phyloP scores from a whole-genome alignment of 805 yeast genomes.

The Starmerella vitae region DNA sequence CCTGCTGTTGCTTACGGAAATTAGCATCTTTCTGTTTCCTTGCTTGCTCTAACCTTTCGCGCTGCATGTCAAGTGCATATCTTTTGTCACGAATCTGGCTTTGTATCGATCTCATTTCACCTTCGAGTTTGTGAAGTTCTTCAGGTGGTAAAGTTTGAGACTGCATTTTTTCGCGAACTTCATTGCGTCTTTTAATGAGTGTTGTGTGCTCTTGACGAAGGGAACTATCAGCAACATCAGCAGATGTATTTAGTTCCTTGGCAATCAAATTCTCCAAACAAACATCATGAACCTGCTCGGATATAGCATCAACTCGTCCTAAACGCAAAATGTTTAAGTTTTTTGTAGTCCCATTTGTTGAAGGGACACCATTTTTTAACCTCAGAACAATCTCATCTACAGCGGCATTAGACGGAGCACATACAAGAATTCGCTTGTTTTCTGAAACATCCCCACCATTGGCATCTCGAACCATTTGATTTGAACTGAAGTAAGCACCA shows the following conservation, averaged over 20 bases:
- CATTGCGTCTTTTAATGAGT: constrained; percentile 42
- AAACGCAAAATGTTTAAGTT: constrained; percentile 47
- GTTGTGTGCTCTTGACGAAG: constrained; percentile 36
- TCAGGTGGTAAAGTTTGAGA: constrained; percentile 14
- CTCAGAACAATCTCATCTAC: constrained; percentile 89
- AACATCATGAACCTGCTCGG: constrained; percentile 63
- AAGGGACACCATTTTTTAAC: constrained; percentile 53
- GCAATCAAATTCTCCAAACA: constrained; percentile 82
- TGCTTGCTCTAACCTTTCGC: constrained; percentile 59
- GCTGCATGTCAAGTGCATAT: constrained; percentile 56
- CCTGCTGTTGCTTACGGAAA: constrained; percentile 59
- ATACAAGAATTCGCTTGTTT: constrained; percentile 53
- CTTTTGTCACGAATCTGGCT: constrained; percentile 55
- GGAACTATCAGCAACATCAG: constrained; percentile 21
- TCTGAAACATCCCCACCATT: not conserved
- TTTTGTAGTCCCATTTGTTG: constrained; percentile 28
- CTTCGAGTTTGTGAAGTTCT: constrained; percentile 26
- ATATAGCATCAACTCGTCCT: constrained; percentile 81
- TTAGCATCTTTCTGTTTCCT: constrained; percentile 66
- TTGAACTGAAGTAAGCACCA: constrained; percentile 44
- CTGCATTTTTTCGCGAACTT: constrained; percentile 33
- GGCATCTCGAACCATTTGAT: not conserved
- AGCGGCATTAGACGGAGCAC: constrained; percentile 99
- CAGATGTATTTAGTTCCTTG: constrained; percentile 29
- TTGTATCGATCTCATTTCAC: constrained; percentile 43